Percentiles rank a stretch among this genome's conserved stretches.
These are phyloP conservation scores for Penicillium coffeae DNA, from an alignment of 495 filamentous ascomycete species.

Conservation along the genomic window DNA sequence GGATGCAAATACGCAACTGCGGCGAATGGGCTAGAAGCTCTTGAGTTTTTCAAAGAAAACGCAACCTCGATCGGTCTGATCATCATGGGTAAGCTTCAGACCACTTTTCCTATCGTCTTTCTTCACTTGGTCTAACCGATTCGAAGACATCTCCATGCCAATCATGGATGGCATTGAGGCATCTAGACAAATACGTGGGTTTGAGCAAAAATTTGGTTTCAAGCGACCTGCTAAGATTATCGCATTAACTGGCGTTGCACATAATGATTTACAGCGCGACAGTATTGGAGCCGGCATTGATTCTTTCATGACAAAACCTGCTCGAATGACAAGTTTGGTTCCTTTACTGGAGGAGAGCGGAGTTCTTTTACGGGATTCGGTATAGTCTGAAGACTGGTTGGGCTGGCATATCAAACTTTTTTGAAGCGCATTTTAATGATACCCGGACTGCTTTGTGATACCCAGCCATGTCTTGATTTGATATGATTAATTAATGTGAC, in stretches of 20 bases:
- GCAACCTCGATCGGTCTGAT: constrained; percentile 36
- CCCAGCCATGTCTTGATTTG: no score
- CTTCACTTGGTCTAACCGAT: background rate
- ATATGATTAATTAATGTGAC: no score
- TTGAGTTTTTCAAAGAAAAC: constrained; percentile 38
- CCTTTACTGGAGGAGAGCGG: no score
- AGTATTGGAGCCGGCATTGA: constrained; percentile 34
- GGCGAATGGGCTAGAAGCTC: constrained; percentile 49
- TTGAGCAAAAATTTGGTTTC: constrained; percentile 25
- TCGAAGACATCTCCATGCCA: constrained; percentile 56
- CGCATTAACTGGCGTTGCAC: constrained; percentile 35
- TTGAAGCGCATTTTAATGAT: no score
- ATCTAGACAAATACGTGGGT: constrained; percentile 43
- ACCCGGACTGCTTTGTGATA: no score
- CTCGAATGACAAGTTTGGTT: no score
- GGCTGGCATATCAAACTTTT: no score
- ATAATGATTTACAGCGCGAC: constrained; percentile 19
- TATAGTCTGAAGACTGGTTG: no score
- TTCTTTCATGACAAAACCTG: constrained; percentile 34
- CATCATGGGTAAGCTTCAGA: constrained; percentile 41
- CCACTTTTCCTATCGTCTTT: background rate
- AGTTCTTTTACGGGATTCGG: no score
- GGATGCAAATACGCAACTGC: constrained; percentile 29
- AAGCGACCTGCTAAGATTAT: constrained; percentile 20
- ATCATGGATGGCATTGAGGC: constrained; percentile 54